Percentiles rank a stretch among this genome's conserved stretches.
Evolutionary conservation across 495 filamentous ascomycete genomes (phyloP).

Genomic region (Neurospora sublineolata): DNA sequence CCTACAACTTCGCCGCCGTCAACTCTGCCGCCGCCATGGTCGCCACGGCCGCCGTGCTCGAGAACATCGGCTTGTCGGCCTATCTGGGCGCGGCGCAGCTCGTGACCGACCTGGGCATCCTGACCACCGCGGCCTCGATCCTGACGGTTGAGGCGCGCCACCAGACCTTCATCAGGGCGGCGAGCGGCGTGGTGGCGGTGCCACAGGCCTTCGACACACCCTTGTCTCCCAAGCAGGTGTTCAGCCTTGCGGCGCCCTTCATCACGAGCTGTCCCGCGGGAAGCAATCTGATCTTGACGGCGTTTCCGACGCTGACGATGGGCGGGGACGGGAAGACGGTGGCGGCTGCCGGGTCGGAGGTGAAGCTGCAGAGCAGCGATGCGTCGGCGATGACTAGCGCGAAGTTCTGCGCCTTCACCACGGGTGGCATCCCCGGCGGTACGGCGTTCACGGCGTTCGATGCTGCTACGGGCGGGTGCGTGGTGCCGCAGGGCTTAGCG

Average conservation of each 20-base stretch:
- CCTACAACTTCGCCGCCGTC: constrained; percentile 53
- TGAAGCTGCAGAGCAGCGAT: constrained; percentile 28
- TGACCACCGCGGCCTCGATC: constrained; percentile 46
- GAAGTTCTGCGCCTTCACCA: constrained; percentile 46
- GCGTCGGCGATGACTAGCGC: constrained; percentile 25
- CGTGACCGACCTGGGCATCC: constrained; percentile 38
- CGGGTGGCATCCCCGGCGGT: constrained; percentile 38
- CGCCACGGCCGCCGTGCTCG: constrained; percentile 46
- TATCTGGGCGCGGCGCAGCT: constrained; percentile 53
- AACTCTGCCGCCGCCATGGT: constrained; percentile 45
- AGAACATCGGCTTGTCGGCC: constrained; percentile 51
- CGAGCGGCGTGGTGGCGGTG: constrained; percentile 33
- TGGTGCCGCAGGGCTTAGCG: constrained; percentile 37
- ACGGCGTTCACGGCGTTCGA: constrained; percentile 41
- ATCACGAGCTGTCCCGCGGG: constrained; percentile 48
- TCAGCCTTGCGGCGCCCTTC: constrained; percentile 54
- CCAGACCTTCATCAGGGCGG: constrained; percentile 47
- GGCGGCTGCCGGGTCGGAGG: constrained; percentile 28
- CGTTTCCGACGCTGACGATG: constrained; percentile 47
- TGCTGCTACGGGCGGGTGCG: constrained; percentile 31
- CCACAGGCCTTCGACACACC: constrained; percentile 51
- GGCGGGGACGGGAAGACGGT: neutral
- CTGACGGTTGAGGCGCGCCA: constrained; percentile 51
- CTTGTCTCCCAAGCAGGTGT: constrained; percentile 45
- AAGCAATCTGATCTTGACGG: constrained; percentile 42